phyloP scores from a whole-genome alignment of 106 monocot genomes.

The Apostasia ramifera region DNA sequence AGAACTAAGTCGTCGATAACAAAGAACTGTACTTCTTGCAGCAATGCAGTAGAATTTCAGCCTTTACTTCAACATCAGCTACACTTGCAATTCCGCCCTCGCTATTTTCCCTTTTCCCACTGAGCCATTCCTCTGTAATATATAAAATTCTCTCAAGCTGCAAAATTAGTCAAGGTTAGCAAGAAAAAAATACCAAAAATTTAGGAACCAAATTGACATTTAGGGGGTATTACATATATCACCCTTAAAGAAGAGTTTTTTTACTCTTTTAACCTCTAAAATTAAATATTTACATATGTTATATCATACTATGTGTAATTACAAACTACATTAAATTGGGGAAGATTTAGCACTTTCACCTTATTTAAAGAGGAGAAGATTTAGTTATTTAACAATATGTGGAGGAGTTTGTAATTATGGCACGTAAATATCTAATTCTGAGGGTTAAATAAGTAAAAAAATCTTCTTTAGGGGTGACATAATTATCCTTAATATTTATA shows the following conservation, averaged over 20 bases:
- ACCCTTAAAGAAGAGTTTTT: background rate
- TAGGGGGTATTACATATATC: background rate
- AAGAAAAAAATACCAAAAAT: background rate
- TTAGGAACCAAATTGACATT: background rate
- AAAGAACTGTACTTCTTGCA: conserved; percentile 16
- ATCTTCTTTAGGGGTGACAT: background rate
- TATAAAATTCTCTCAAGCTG: conserved; percentile 50
- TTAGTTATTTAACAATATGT: background rate
- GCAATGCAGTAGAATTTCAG: conserved; percentile 28
- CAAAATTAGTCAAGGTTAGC: conserved; percentile 14
- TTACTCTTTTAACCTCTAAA: too few relatives aligned
- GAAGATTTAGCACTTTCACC: background rate
- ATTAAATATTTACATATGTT: background rate
- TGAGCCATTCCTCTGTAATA: conserved; percentile 42
- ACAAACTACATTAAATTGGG: background rate
- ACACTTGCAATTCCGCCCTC: background rate
- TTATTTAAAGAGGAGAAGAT: background rate
- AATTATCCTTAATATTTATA: background rate
- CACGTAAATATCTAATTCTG: too few relatives aligned
- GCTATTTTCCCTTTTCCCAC: background rate
- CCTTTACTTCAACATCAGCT: conserved; percentile 12
- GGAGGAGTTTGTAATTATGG: too few relatives aligned
- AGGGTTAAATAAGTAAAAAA: too few relatives aligned
- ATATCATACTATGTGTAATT: background rate
- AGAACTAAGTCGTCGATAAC: background rate